These are phyloP conservation scores for Amanita jacksonii DNA, from an alignment of 768 basidiomycete genomes.

Conservation along the genomic window DNA sequence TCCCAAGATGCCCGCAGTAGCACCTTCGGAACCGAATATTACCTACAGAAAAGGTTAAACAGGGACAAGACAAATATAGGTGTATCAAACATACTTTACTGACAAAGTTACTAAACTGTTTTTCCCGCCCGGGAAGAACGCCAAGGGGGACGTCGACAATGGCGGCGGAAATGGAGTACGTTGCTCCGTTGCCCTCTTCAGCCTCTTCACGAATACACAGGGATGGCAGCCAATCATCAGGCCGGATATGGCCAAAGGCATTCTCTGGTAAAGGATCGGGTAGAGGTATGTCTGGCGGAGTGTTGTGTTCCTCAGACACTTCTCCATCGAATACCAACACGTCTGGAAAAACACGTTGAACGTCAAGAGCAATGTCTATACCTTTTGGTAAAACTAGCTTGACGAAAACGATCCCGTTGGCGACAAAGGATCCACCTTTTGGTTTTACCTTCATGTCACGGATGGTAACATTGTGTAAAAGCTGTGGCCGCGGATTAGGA, in stretches of 20 bases:
- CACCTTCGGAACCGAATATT: slow-evolving; percentile 57
- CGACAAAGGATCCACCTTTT: slow-evolving; percentile 37
- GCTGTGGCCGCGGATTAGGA: slow-evolving; percentile 49
- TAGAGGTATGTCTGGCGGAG: slow-evolving; percentile 35
- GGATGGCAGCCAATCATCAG: slow-evolving; percentile 56
- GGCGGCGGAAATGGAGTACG: slow-evolving; percentile 51
- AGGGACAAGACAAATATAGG: not conserved
- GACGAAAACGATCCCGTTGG: slow-evolving; percentile 62
- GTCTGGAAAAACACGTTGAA: slow-evolving; percentile 62
- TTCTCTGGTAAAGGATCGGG: slow-evolving; percentile 59
- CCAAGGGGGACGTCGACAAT: slow-evolving; percentile 68
- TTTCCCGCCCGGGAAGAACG: slow-evolving; percentile 70
- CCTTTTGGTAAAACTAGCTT: slow-evolving; percentile 60
- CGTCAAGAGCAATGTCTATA: slow-evolving; percentile 54
- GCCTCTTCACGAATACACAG: slow-evolving; percentile 30
- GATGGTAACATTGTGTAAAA: slow-evolving; percentile 67
- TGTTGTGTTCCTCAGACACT: slow-evolving; percentile 26
- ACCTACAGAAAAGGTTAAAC: slow-evolving; percentile 33
- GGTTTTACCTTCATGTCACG: slow-evolving; percentile 66
- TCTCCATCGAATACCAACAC: slow-evolving; percentile 73
- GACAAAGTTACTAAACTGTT: slow-evolving; percentile 68
- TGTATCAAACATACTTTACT: slow-evolving; percentile 44
- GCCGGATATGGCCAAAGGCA: slow-evolving; percentile 70
- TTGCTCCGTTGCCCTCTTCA: slow-evolving; percentile 40
- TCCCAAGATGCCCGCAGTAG: slow-evolving; percentile 60